A percentile compares a stretch with the other conserved stretches of the same genome.
Evolutionary conservation across 2,329 filamentous ascomycete species (phyloP).

Genomic region (Decorospora gaudefroyi): DNA sequence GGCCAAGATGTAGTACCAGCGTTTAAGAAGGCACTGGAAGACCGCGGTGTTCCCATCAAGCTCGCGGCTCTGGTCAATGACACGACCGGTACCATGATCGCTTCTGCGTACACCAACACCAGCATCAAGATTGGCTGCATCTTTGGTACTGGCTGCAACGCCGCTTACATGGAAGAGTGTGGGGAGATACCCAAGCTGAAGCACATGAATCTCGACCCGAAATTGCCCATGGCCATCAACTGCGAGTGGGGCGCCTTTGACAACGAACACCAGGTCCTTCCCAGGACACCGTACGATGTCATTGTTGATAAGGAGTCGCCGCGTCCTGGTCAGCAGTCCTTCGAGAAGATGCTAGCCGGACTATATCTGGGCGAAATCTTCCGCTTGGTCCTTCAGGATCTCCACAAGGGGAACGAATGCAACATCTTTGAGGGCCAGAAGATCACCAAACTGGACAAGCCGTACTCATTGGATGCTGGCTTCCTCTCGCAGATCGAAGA

Average conservation of each 20-base stretch:
- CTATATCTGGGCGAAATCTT: constrained; percentile 95
- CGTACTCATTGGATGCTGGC: constrained; percentile 88
- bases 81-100: constrained; percentile 94
- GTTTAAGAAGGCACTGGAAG: constrained; percentile 77
- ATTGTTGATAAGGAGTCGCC: constrained; percentile 90
- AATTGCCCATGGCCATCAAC: constrained; percentile 92
- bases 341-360: constrained; percentile 97
- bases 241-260: constrained; percentile 98
- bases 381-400: constrained; percentile 81
- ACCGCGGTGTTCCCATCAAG: constrained; percentile 84
- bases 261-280: constrained; percentile 88
- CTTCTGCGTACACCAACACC: constrained; percentile 93
- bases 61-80: constrained; percentile 94
- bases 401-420: constrained; percentile 67
- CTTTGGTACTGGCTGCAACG: constrained; percentile 97
- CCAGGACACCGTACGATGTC: constrained; percentile 82
- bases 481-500: constrained; percentile 94
- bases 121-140: constrained; percentile 96
- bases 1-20: constrained; percentile 88
- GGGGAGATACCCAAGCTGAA: constrained; percentile 92
- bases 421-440: constrained; percentile 85
- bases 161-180: constrained; percentile 94
- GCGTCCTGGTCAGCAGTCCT: constrained; percentile 89
- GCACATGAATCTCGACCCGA: constrained; percentile 82
- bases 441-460: constrained; percentile 75